A percentile compares a stretch with the other conserved stretches of the same genome.
Conservation (phyloP, 139 green algal species). For the Volvox africanus region DNA sequence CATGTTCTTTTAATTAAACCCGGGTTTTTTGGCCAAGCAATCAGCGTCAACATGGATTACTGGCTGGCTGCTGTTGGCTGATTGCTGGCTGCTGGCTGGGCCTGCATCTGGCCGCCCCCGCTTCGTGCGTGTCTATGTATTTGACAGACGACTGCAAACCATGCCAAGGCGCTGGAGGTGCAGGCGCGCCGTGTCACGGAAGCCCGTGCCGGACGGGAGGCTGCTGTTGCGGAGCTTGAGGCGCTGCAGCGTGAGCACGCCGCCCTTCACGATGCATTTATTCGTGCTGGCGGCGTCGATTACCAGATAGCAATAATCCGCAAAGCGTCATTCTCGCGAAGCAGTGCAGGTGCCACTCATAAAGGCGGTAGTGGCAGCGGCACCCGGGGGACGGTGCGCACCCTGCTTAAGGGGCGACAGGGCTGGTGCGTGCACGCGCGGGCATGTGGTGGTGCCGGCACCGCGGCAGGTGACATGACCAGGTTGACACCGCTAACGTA, state of each 20-base stretch:
- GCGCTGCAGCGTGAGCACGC: slow-evolving; percentile 6
- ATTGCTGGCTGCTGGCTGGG: no score
- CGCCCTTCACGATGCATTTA: slow-evolving; percentile 9
- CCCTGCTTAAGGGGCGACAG: background rate
- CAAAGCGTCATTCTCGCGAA: background rate
- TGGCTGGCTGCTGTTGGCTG: no score
- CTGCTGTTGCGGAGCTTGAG: slow-evolving; percentile 4
- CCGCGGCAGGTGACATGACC: background rate
- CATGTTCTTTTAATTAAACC: no score
- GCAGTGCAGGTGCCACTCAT: no score
- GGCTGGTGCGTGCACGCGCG: slow-evolving; percentile 33
- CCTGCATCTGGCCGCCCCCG: no score
- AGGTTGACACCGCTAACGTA: slow-evolving; percentile 24
- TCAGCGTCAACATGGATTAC: no score
- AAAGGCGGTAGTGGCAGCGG: background rate
- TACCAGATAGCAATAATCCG: background rate
- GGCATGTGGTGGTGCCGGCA: slow-evolving; percentile 3
- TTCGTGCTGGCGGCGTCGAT: background rate
- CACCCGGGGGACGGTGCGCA: background rate
- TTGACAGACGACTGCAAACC: background rate
- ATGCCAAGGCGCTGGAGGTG: background rate
- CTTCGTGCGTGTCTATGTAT: no score
- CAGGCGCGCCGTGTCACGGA: background rate
- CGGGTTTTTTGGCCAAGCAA: no score
- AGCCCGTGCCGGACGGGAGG: background rate